Evolutionary conservation across 352 stramenopile genomes (phyloP).

Genomic region (Globisporangium abappressorium): DNA sequence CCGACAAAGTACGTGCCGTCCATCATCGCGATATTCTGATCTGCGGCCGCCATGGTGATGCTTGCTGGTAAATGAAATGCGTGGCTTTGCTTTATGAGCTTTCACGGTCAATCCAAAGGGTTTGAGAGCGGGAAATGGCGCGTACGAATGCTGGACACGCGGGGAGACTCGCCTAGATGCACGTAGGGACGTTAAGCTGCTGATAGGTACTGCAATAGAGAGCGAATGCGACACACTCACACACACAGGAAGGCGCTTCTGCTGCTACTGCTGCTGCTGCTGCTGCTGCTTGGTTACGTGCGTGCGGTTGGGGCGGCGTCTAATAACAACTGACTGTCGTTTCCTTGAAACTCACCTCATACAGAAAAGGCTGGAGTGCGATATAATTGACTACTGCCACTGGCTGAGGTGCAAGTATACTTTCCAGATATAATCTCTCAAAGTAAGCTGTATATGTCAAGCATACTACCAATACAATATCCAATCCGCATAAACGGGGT

Average conservation of each 20-base stretch:
- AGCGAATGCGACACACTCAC: conserved; percentile 7
- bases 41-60: conserved; percentile 59
- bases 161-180: neutral
- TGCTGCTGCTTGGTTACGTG: neutral
- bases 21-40: conserved; percentile 94
- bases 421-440: neutral
- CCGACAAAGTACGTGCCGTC: conserved; percentile 96
- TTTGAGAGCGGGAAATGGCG: neutral
- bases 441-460: neutral
- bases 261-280: conserved; percentile 2
- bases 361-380: conserved; percentile 1
- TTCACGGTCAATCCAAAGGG: neutral
- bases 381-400: conserved; percentile 12
- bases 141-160: neutral
- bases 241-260: conserved; percentile 1
- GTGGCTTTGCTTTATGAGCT: neutral
- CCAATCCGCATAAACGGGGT: neutral
- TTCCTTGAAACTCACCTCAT: conserved; percentile 8
- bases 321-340: conserved; percentile 14
- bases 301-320: conserved; percentile 2
- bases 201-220: neutral
- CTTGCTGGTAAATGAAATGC: neutral
- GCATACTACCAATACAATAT: no score
- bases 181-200: neutral
- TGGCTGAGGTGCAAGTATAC: conserved; percentile 1